phyloP scores from a whole-genome alignment of 345 rosid genomes.

The Pugionium cornutum region DNA sequence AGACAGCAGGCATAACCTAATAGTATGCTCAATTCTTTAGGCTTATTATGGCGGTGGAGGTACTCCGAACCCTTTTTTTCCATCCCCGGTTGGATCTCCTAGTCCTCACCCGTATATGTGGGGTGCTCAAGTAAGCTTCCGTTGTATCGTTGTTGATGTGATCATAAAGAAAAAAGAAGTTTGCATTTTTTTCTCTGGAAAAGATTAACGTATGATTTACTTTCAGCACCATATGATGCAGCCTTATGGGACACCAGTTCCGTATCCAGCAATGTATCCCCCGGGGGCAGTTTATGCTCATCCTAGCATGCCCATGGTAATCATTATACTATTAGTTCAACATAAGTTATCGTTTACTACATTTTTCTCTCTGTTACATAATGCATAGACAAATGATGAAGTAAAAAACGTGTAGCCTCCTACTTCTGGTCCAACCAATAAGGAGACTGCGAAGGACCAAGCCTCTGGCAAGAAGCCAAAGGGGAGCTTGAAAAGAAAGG shows the following conservation, averaged over 20 bases:
- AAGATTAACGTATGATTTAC: conserved; percentile 15
- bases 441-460: too few species aligned
- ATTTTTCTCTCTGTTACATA: background rate
- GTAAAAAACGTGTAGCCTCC: conserved; percentile 50
- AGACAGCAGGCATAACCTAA: conserved; percentile 17
- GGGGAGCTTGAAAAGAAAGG: too few species aligned
- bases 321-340: background rate
- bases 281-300: conserved; percentile 85
- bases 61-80: conserved; percentile 77
- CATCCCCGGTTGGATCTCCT: conserved; percentile 86
- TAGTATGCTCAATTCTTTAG: conserved; percentile 44
- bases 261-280: conserved; percentile 88
- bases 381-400: conserved; percentile 2
- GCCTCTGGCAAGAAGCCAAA: too few species aligned
- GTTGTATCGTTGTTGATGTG: conserved; percentile 1
- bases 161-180: background rate
- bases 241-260: conserved; percentile 89
- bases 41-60: conserved; percentile 92
- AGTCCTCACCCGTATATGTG: too few species aligned
- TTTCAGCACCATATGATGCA: too few species aligned
- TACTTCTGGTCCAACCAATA: conserved; percentile 48
- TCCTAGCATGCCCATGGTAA: conserved; percentile 82
- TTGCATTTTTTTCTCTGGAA: conserved; percentile 7
- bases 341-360: background rate
- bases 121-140: too few species aligned